Percentiles rank a stretch among this genome's conserved stretches.
Evolutionary conservation across 225 moss, liverwort and hornwort genomes (phyloP).

Genomic region (Pseudoscleropodium purum): DNA sequence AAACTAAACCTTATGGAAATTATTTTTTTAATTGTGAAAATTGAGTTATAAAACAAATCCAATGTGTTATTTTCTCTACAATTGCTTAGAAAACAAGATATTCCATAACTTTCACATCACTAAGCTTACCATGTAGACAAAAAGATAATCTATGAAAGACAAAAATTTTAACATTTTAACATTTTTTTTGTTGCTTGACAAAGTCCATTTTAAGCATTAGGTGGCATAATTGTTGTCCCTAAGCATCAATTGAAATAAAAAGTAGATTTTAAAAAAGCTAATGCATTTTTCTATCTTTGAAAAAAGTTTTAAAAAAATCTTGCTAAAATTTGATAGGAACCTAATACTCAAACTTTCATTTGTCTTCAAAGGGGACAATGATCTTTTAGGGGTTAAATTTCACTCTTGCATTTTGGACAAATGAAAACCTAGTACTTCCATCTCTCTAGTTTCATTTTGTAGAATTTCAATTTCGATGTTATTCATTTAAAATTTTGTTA

Average conservation of each 20-base stretch:
- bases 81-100: fast-evolving
- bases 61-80: background rate
- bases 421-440: background rate
- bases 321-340: background rate
- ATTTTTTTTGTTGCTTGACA: background rate
- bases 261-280: fast-evolving
- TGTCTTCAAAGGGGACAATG: fast-evolving
- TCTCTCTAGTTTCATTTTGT: background rate
- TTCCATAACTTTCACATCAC: background rate
- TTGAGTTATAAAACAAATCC: background rate
- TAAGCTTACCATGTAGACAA: background rate
- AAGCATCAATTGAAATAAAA: background rate
- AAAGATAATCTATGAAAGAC: background rate
- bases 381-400: background rate
- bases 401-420: background rate
- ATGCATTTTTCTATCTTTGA: background rate
- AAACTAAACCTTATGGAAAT: background rate
- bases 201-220: fast-evolving
- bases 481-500: background rate
- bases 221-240: fast-evolving
- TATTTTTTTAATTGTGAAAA: background rate
- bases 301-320: background rate
- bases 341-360: background rate
- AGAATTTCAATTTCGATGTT: fast-evolving
- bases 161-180: too few species aligned